Conservation (phyloP, 2,329 filamentous ascomycete species). For the Colletotrichum ledebouriae region DNA sequence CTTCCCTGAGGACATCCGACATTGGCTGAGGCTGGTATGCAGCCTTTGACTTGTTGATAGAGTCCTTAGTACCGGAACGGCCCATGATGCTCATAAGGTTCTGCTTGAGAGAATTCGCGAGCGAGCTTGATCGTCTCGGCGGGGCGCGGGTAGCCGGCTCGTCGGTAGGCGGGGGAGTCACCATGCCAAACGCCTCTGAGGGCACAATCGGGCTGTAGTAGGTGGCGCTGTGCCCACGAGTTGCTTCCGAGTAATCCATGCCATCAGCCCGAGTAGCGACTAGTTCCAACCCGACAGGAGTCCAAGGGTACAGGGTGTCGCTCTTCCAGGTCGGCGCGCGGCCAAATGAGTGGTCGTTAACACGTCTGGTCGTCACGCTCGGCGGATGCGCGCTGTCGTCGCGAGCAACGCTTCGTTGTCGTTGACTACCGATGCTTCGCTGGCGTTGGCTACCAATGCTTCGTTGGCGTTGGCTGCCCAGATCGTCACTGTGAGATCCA, state of each 20-base stretch:
- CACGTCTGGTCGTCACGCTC: constrained; percentile 34
- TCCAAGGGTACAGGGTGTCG: constrained; percentile 37
- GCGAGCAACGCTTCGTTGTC: constrained; percentile 27
- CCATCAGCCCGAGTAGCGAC: constrained; percentile 42
- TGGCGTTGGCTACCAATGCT: constrained; percentile 17
- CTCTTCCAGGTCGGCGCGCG: constrained; percentile 40
- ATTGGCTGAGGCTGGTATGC: constrained; percentile 17
- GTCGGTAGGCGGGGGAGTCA: constrained; percentile 46
- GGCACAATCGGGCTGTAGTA: constrained; percentile 59
- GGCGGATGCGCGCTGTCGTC: constrained; percentile 27
- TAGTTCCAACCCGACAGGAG: constrained; percentile 39
- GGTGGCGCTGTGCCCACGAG: constrained; percentile 51
- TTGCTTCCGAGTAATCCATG: constrained; percentile 42
- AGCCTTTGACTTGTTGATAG: constrained; percentile 22
- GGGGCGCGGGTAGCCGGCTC: constrained; percentile 29
- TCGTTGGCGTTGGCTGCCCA: constrained; percentile 27
- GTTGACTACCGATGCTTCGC: constrained; percentile 1
- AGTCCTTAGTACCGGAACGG: constrained; percentile 47
- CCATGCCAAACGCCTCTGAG: constrained; percentile 58
- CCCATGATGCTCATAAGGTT: constrained; percentile 55
- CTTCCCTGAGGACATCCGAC: constrained; percentile 30
- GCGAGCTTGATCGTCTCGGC: constrained; percentile 48
- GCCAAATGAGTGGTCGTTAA: constrained; percentile 37
- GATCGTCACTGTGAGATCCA: constrained; percentile 12
- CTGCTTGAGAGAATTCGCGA: constrained; percentile 52